These are phyloP conservation scores for Euphorbia peplus DNA, from an alignment of 345 rosid species.

Conservation along the genomic window DNA sequence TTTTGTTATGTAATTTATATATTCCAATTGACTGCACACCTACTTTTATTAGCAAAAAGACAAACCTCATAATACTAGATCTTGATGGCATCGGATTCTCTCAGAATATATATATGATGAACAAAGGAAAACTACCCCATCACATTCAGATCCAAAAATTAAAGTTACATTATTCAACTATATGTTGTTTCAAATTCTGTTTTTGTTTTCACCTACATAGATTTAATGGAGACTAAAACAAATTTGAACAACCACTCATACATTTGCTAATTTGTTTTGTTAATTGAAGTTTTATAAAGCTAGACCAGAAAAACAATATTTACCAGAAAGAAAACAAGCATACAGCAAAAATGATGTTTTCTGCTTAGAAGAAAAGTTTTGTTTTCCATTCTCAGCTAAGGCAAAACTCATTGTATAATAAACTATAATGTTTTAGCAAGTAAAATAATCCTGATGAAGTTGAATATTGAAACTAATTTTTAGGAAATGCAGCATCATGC, in stretches of 20 bases:
- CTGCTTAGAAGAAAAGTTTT: neutral
- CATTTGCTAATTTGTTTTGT: neutral
- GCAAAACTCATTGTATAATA: neutral
- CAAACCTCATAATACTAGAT: neutral
- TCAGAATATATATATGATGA: neutral
- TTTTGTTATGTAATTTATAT: too few species aligned
- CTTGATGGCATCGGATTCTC: neutral
- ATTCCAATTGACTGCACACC: too few species aligned
- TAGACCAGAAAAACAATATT: neutral
- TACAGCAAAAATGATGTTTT: neutral
- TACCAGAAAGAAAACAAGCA: neutral
- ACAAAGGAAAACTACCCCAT: neutral
- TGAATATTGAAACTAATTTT: constrained; percentile 2
- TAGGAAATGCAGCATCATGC: constrained; percentile 11
- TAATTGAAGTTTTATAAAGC: neutral
- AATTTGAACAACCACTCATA: neutral
- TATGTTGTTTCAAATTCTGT: neutral
- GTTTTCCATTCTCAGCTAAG: neutral
- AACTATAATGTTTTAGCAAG: constrained; percentile 3
- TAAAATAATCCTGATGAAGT: constrained; percentile 15
- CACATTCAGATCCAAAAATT: neutral
- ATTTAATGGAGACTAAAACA: too few species aligned
- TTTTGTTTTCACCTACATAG: neutral
- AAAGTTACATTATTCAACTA: neutral
- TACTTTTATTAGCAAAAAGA: neutral